Evolutionary conservation across 495 filamentous ascomycete species (phyloP), one percentile per base, ranked within the genome.

Genomic region (Viridothelium virens): DNA sequence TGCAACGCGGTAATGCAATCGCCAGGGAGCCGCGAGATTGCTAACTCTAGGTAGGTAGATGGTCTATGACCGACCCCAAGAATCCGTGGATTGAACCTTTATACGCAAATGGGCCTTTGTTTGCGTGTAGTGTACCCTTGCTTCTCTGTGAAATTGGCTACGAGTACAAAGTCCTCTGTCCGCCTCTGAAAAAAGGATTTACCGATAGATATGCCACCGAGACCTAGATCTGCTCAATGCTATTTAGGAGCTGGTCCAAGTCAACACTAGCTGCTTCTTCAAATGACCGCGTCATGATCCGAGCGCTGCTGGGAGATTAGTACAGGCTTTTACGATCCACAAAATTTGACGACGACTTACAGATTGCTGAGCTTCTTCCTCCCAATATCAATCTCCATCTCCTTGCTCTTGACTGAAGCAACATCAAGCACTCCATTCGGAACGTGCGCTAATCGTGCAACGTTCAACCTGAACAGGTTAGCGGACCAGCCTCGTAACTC

Each of bases 361-460:
- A 36, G 6, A 14, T 59, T 59, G 31, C 53, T 36, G 36, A 88
- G 64, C 67, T 77, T 81, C 67, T 85, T 84, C 67, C 79, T 79
- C 69, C 80, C 85, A 67, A 93, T 86, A 67, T 82, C 82, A 47
- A 86, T 83, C 76, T 98, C 94, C 71, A 98, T 70, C 76, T 93
- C 86, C 38, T 79, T 79, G 71, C 90, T 94, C 79, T 95, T 96
- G 63, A 81, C 74, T 31, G 83, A 85, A 10, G 95, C 94, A 38
- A 90, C 80, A 31, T 93, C 88, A 31, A 97, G 73, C 39, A 96
- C 86, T 16, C 82, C 76, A 14, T 81, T 77, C 3, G 95, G 92
- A 38, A 98, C 81, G 63, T 90, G 87, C 38, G 95, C 95, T 63
- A 99, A 74, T 38, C 90, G 80, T 5, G 94, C 94, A 34, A 97